Evolutionary conservation across 2,329 filamentous ascomycete genomes (phyloP), one percentile per base, ranked within the genome.

Genomic region (Fusarium veterinarium): DNA sequence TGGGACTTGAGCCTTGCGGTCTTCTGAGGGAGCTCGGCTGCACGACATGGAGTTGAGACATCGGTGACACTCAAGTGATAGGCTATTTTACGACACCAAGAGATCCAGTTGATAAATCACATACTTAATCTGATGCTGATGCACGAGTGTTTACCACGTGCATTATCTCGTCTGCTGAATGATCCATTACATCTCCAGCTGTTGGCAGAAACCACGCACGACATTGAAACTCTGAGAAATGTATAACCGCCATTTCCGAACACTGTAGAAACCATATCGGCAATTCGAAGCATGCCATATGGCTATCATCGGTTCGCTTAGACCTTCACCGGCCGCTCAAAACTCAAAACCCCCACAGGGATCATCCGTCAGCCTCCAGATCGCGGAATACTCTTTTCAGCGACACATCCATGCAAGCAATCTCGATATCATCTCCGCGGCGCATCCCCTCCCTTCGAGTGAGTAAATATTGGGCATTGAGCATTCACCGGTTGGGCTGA

Each of bases 371-470:
- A 63, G 64, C 48, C 38, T 45, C 28, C 40, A 64, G 20, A 37
- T 38, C 38, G 41, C 66, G 66, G 64, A 56, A 64, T 41, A 67
- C 66, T 64, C 49, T 41, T 69, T 69, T 69, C 38, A 55, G 67
- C 46, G 31, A 25, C 30, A 28, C 42, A 60, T 44, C 60, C 67
- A 67, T 67, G 62, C 40, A 23, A 38, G 25, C 30, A 42, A 67
- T 60, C 20, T 55, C n/a, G 38, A 42, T 14, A 37, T 35, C 53
- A 70, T 70, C 40, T 70, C 66, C 67, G 51, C 46, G 31, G 49
- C 60, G 25, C 20, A 13, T 20, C 30, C 25, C 25, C 42, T 33
- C 30, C 30, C 25, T 60, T 55, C 49, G 42, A 38, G 51, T 70
- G 66, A 60, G 55, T 38, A 41, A 28, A 61, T n/a, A 59, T 66